Evolutionary conservation across 345 rosid genomes (phyloP).

Genomic region (Eucalyptus viminalis): DNA sequence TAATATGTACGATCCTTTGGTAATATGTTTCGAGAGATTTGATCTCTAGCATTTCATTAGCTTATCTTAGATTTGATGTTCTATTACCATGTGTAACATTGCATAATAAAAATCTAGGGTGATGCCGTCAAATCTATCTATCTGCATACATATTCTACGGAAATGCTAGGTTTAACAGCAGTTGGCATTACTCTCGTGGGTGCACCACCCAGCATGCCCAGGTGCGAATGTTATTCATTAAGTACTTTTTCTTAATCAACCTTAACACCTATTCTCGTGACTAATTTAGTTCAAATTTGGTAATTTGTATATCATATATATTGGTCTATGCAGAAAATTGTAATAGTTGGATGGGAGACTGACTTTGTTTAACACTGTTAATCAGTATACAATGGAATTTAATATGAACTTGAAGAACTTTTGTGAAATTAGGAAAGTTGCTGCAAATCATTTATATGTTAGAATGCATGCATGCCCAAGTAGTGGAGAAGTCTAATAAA

Average conservation of each 20-base stretch:
- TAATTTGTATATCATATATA: background rate
- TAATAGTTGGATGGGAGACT: background rate
- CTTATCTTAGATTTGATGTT: background rate
- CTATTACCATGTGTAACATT: background rate
- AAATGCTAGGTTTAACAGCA: background rate
- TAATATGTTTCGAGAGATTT: background rate
- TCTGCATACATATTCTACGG: background rate
- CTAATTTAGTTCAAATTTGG: background rate
- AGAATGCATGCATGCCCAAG: background rate
- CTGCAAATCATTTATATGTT: background rate
- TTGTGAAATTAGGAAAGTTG: background rate
- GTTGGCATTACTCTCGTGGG: background rate
- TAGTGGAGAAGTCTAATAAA: background rate
- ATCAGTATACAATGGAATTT: background rate
- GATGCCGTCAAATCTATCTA: background rate
- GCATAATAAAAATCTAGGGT: background rate
- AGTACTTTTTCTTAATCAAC: background rate
- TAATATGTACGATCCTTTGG: background rate
- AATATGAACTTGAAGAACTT: background rate
- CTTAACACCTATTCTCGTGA: background rate
- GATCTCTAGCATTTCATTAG: background rate
- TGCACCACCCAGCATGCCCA: background rate
- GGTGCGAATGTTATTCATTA: background rate
- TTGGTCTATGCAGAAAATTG: background rate
- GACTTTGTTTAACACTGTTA: background rate